Evolutionary conservation across 768 basidiomycete species (phyloP), one percentile per base, ranked within the genome.

Genomic region (Scleroderma bovista): DNA sequence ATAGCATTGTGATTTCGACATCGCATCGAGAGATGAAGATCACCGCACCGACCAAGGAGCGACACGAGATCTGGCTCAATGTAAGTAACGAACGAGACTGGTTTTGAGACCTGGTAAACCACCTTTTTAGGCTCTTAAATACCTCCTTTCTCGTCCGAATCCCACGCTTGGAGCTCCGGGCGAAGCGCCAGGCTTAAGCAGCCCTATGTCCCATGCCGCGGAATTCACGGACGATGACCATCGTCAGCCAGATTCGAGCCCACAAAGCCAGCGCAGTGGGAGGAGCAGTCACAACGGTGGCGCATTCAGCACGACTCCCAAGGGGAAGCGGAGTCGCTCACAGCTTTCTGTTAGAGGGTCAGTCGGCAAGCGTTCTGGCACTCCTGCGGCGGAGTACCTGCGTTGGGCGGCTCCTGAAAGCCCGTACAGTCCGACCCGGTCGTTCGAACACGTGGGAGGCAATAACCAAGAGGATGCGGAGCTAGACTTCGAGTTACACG

Each of bases 11-110:
- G 38, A 84, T 99, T 50, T 84, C 90, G 20, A 96, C 94, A 0
- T 88, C 92, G 11, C 88, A 93, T 54, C 78, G 95, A 51, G 96
- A 99, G 70, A 96, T 98, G 83, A 95, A 96, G 73, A 86, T 99
- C 61, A 98, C 96, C n/a, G 93, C 93, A 6, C 86, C 88, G 2
- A 94, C 86, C 8, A 89, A 90, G 64, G 96, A 98, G 57, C 78
- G 94, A 47, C 96, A 99, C 62, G 94, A 98, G 58, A 93, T 97
- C 53, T 99, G 96, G 96, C 73, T 92, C 47, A 88, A 84, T 68
- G 93, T 93, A 66, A 51, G 83, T 72, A 34, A n/a, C n/a, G n/a
- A 37, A 46, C 54, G 26, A 7, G 22, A 49, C 29, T 51, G 48
- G 34, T 36, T 38, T 11, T 13, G 33, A 3, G 46, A 48, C 51